These are phyloP conservation scores for Populus hybrid DNA, from an alignment of 441 rosid species.

Conservation along the genomic window DNA sequence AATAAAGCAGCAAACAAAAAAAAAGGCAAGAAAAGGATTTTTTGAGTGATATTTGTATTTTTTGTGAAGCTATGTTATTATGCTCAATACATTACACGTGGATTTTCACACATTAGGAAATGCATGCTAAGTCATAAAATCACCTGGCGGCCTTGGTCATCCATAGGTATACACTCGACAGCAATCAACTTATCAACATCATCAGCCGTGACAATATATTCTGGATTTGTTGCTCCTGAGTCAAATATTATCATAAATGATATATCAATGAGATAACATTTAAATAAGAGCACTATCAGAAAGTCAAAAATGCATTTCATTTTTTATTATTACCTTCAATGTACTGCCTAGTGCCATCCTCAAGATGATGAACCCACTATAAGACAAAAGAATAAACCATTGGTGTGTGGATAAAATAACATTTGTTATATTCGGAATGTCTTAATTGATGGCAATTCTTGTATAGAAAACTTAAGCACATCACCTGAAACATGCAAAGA, in stretches of 20 bases:
- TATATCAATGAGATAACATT: conserved; percentile 9
- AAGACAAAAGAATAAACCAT: conserved; percentile 61
- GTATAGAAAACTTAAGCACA: conserved; percentile 7
- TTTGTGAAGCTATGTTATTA: background rate
- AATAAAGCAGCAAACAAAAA: conserved; percentile 1
- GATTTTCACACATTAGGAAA: conserved; percentile 4
- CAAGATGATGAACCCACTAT: conserved; percentile 99
- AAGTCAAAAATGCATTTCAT: background rate
- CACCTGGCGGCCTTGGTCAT: conserved; percentile 96
- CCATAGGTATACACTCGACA: conserved; percentile 99
- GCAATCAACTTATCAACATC: conserved; percentile 96
- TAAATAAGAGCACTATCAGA: conserved; percentile 9
- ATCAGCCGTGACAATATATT: conserved; percentile 96
- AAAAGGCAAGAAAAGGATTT: background rate
- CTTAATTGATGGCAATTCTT: background rate
- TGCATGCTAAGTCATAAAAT: conserved; percentile 1
- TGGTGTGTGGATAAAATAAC: background rate
- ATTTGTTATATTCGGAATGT: background rate
- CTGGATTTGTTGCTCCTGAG: conserved; percentile 97
- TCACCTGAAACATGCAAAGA: conserved; percentile 97
- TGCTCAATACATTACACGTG: background rate
- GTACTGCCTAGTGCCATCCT: conserved; percentile 91
- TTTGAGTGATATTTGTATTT: background rate
- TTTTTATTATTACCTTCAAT: conserved; percentile 76
- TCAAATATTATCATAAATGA: conserved; percentile 5